phyloP scores from a whole-genome alignment of 2,329 filamentous ascomycete species.

The Fusarium sp. region DNA sequence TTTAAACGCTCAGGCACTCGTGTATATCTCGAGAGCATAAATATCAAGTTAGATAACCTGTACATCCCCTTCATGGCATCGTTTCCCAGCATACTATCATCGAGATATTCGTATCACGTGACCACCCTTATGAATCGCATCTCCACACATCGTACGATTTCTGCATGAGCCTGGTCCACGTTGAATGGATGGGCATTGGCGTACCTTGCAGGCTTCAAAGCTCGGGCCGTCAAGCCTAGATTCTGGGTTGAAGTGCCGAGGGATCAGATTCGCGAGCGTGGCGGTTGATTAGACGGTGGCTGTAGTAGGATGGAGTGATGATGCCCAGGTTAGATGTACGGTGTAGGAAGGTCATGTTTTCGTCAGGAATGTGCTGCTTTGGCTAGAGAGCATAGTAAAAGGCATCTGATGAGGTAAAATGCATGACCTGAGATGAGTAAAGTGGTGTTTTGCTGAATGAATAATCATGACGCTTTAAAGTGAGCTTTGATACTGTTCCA shows the following conservation, averaged over 20 bases:
- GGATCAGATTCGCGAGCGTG: not conserved
- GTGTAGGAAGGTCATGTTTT: no score
- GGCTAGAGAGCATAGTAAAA: no score
- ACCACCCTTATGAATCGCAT: conserved; percentile 26
- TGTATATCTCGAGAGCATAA: no score
- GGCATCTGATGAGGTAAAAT: no score
- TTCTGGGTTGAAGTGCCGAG: conserved; percentile 14
- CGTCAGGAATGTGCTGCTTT: no score
- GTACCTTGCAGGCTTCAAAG: conserved; percentile 14
- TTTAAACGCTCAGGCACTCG: not conserved
- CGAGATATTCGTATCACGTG: conserved; percentile 13
- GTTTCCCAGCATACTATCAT: accelerated
- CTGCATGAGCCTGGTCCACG: conserved; percentile 27
- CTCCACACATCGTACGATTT: conserved; percentile 42
- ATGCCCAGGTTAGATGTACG: no score
- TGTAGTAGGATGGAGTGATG: not conserved
- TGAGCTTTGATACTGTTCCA: no score
- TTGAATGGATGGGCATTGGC: conserved; percentile 2
- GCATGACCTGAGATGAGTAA: no score
- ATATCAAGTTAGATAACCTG: accelerated
- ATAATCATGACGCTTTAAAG: no score
- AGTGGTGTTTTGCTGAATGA: no score
- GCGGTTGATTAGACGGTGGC: not conserved
- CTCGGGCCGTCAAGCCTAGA: not conserved
- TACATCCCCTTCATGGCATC: not conserved